Percentiles rank a stretch among this genome's conserved stretches.
Conservation (phyloP, 176 grass and related monocot genomes). For the Areca catechu region DNA sequence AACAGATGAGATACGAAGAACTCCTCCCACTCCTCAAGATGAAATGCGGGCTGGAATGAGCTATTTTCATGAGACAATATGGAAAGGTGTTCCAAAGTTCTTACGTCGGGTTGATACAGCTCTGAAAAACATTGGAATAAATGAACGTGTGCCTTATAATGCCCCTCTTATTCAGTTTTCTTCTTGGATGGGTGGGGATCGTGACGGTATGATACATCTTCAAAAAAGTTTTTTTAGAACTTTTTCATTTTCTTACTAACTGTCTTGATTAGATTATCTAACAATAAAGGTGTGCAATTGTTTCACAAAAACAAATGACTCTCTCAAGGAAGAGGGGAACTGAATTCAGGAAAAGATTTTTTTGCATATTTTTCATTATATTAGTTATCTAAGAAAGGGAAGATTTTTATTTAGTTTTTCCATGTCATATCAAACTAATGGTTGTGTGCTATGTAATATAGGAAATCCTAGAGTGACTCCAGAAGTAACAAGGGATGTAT, state of each 20-base stretch:
- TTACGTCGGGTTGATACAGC: constrained; percentile 87
- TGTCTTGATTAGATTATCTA: too few species aligned
- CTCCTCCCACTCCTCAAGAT: constrained; percentile 86
- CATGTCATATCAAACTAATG: too few species aligned
- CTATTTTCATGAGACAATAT: constrained; percentile 98
- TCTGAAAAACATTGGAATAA: constrained; percentile 91
- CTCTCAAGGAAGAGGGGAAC: too few species aligned
- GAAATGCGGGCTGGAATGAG: constrained; percentile 96
- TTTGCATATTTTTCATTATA: too few species aligned
- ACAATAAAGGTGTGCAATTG: too few species aligned
- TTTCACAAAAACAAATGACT: too few species aligned
- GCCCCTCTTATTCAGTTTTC: constrained; percentile 92
- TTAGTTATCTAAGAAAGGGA: too few species aligned
- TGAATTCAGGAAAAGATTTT: too few species aligned
- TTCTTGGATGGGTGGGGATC: constrained; percentile 98
- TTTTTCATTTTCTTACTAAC: background rate
- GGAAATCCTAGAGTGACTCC: constrained; percentile 98
- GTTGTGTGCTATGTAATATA: background rate
- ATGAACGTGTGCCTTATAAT: constrained; percentile 88
- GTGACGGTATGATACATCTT: constrained; percentile 57
- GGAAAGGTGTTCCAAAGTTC: constrained; percentile 95
- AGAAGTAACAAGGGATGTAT: constrained; percentile 96
- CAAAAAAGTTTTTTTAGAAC: background rate
- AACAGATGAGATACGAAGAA: constrained; percentile 85
- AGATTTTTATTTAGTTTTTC: too few species aligned